These are phyloP conservation scores for Thielaviopsis musarum DNA, from an alignment of 2,329 filamentous ascomycete species.

Conservation along the genomic window DNA sequence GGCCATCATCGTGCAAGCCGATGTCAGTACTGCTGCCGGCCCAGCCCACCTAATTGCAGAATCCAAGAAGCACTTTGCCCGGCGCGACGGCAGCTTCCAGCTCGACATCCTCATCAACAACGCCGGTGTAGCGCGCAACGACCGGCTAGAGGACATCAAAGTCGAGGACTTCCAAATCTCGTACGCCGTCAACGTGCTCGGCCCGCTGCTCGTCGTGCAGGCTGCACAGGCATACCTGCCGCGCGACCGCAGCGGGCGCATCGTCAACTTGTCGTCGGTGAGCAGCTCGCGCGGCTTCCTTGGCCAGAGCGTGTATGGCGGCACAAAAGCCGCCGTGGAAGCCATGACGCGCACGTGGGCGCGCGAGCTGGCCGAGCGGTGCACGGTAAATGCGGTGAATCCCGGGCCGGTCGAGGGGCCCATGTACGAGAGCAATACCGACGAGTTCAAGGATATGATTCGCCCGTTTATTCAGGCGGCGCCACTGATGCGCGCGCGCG, in stretches of 20 bases:
- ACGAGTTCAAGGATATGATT: constrained; percentile 26
- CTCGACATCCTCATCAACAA: constrained; percentile 83
- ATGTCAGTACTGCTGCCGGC: constrained; percentile 46
- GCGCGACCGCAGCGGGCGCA: constrained; percentile 41
- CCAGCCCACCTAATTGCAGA: constrained; percentile 41
- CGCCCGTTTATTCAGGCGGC: constrained; percentile 30
- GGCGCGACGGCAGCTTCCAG: constrained; percentile 34
- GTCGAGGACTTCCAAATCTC: constrained; percentile 50
- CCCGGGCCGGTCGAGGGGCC: constrained; percentile 37
- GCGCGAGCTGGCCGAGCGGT: constrained; percentile 34
- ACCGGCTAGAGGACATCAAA: constrained; percentile 43
- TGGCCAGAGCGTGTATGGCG: constrained; percentile 39
- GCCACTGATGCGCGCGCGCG: constrained; percentile 43
- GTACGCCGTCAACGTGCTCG: constrained; percentile 69
- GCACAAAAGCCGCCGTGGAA: constrained; percentile 40
- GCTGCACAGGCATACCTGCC: constrained; percentile 54
- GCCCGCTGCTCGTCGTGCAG: constrained; percentile 62
- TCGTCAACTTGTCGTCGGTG: constrained; percentile 39
- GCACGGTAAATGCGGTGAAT: constrained; percentile 41
- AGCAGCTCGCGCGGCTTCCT: constrained; percentile 36
- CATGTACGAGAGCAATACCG: constrained; percentile 30
- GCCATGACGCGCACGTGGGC: constrained; percentile 44
- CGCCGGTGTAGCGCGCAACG: constrained; percentile 55
- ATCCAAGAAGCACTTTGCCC: constrained; percentile 38
- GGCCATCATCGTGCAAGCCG: constrained; percentile 50